phyloP scores from a whole-genome alignment of 129 eudicot genomes.

The carrot (Daucus carota) region DH1_v3.0 NC_030381.2:43030001-43030500 shows the following conservation, averaged over 20 bases:
- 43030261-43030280: background rate
- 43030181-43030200: background rate
- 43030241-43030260: background rate
- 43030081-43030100: no score
- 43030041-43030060: no score
- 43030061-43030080: no score
- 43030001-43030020: background rate
- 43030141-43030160: no score
- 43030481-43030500: background rate
- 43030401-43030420: background rate
- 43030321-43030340: no score
- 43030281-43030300: no score
- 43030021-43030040: no score
- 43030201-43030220: background rate
- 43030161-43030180: no score
- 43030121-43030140: background rate
- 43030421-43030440: background rate
- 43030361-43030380: background rate
- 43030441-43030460: background rate
- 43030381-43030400: background rate
- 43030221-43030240: no score
- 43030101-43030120: background rate
- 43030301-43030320: no score
- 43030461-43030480: background rate
- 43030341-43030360: background rate